Conservation (phyloP, 352 stramenopile genomes). For the Globisporangium spiculum region DNA sequence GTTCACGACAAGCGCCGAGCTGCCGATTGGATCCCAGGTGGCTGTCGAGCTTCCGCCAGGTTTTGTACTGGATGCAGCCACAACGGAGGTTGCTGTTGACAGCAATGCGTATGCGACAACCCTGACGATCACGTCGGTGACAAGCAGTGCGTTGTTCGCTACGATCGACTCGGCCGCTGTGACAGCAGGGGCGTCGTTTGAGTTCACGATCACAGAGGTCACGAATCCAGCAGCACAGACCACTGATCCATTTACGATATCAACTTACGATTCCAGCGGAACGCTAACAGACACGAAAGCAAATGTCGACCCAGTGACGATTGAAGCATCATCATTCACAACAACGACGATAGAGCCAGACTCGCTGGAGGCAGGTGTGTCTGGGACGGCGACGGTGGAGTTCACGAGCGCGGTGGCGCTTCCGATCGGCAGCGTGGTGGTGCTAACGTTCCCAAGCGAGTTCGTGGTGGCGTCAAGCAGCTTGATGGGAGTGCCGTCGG, state of each 20-base stretch:
- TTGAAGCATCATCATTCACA: slow-evolving; percentile 20
- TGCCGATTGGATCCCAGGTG: slow-evolving; percentile 24
- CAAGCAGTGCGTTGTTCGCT: slow-evolving; percentile 21
- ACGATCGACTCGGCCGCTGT: slow-evolving; percentile 24
- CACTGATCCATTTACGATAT: slow-evolving; percentile 24
- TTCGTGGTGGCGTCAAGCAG: slow-evolving; percentile 26
- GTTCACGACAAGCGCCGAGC: slow-evolving; percentile 26
- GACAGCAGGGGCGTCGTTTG: slow-evolving; percentile 18
- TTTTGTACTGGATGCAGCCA: slow-evolving; percentile 25
- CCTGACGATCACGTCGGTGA: slow-evolving; percentile 22
- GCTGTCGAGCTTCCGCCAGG: slow-evolving; percentile 30
- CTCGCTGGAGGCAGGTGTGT: slow-evolving; percentile 28
- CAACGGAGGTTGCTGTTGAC: slow-evolving; percentile 10
- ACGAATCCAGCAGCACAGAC: slow-evolving; percentile 28
- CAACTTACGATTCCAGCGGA: slow-evolving; percentile 21
- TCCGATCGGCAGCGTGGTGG: slow-evolving; percentile 31
- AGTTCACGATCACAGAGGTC: slow-evolving; percentile 30
- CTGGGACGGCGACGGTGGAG: slow-evolving; percentile 23
- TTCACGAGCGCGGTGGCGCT: slow-evolving; percentile 40
- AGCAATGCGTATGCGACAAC: slow-evolving; percentile 23
- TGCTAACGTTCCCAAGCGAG: slow-evolving; percentile 36
- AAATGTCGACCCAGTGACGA: slow-evolving; percentile 11
- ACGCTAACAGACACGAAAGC: slow-evolving; percentile 14
- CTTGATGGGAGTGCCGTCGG: slow-evolving; percentile 20
- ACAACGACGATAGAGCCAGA: slow-evolving; percentile 20